These are phyloP conservation scores for Wickerhamiella sergipiensis DNA, from an alignment of 805 yeast species.

Conservation along the genomic window DNA sequence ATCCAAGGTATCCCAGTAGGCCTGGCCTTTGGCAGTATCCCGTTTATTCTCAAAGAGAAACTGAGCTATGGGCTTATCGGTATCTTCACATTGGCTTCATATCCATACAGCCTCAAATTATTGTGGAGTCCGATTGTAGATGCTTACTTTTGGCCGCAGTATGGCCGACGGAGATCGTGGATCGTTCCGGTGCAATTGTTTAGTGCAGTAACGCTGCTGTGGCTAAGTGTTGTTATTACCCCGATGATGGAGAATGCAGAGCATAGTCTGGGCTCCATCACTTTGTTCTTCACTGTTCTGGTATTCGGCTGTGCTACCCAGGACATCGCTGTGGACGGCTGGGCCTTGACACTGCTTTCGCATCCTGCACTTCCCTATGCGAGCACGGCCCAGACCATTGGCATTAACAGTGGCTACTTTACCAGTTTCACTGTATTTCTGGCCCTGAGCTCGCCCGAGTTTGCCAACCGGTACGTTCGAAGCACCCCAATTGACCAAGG, in stretches of 20 bases:
- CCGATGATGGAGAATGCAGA: constrained; percentile 35
- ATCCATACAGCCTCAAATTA: constrained; percentile 85
- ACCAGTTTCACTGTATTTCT: constrained; percentile 80
- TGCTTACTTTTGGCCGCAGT: constrained; percentile 48
- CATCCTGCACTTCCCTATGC: constrained; percentile 75
- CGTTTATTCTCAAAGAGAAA: constrained; percentile 73
- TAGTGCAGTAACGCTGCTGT: constrained; percentile 55
- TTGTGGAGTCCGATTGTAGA: constrained; percentile 96
- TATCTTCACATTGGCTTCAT: constrained; percentile 77
- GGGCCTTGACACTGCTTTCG: constrained; percentile 86
- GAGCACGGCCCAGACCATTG: constrained; percentile 94
- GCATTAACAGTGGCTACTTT: constrained; percentile 87
- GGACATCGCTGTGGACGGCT: constrained; percentile 97
- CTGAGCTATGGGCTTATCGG: constrained; percentile 84
- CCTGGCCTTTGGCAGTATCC: constrained; percentile 85
- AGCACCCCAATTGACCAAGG: constrained; percentile 47
- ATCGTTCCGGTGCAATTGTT: constrained; percentile 80
- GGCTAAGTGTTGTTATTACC: constrained; percentile 49
- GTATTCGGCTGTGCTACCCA: constrained; percentile 92
- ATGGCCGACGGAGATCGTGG: constrained; percentile 88
- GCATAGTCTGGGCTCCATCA: constrained; percentile 39
- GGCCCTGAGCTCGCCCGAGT: constrained; percentile 83
- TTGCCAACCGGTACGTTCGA: constrained; percentile 76
- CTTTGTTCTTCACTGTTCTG: constrained; percentile 57
- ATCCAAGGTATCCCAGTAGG: constrained; percentile 98